Evolutionary conservation across 2,329 filamentous ascomycete species (phyloP).

Genomic region (Cadophora luteo-olivacea): DNA sequence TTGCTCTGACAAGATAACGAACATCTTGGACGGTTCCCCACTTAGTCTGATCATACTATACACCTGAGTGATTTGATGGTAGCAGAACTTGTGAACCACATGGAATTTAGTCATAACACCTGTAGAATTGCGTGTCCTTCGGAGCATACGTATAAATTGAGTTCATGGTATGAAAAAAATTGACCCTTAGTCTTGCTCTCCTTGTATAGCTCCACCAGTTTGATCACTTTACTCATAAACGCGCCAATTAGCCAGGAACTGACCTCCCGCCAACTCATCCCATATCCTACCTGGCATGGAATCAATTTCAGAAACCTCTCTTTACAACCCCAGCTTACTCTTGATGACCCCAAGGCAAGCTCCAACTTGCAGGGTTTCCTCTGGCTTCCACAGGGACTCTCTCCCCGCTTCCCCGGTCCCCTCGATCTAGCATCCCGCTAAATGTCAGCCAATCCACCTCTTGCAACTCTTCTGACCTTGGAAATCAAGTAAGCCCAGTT

Average conservation of each 20-base stretch:
- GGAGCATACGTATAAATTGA: too few relatives aligned
- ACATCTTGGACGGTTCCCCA: neutral
- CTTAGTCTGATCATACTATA: neutral
- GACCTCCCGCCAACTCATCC: too few relatives aligned
- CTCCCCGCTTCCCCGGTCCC: conserved; percentile 6
- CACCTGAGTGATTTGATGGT: neutral
- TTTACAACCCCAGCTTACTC: too few relatives aligned
- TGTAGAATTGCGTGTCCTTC: neutral
- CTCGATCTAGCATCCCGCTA: neutral
- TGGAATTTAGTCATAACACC: neutral
- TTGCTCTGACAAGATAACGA: neutral
- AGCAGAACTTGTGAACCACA: neutral
- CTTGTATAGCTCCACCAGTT: too few relatives aligned
- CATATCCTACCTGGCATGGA: neutral
- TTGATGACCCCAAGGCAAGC: neutral
- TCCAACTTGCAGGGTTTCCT: neutral
- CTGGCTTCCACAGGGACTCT: neutral
- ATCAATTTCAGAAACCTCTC: too few relatives aligned
- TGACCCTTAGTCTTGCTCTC: too few relatives aligned
- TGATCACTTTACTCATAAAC: too few relatives aligned
- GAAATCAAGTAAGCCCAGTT: neutral
- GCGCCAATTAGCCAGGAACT: too few relatives aligned
- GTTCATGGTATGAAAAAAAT: neutral
- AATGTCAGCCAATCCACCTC: neutral
- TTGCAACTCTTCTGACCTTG: neutral